phyloP scores from a whole-genome alignment of 768 basidiomycete species.

The Cystobasidium tubakii region DNA sequence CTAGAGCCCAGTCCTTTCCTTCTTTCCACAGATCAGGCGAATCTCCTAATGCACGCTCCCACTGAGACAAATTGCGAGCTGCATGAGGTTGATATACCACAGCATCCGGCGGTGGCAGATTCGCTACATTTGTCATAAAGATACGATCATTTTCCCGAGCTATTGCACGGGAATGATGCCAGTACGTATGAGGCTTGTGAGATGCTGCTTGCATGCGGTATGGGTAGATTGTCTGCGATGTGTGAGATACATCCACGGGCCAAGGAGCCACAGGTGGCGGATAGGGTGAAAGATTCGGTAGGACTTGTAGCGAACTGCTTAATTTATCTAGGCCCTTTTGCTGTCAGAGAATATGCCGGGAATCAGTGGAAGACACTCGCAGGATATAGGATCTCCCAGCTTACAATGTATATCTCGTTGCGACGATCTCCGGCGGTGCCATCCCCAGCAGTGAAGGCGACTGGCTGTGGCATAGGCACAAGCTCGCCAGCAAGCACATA shows the following conservation, averaged over 20 bases:
- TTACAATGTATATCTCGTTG: constrained; percentile 43
- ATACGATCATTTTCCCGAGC: constrained; percentile 34
- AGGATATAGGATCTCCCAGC: too few species aligned
- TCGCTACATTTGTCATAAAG: constrained; percentile 43
- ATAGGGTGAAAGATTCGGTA: background rate
- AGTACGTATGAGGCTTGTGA: constrained; percentile 33
- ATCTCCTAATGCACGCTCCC: constrained; percentile 36
- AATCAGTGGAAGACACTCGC: too few species aligned
- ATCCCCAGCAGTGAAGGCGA: constrained; percentile 37
- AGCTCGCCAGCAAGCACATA: constrained; percentile 35
- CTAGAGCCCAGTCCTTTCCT: constrained; percentile 26
- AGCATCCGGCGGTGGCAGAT: constrained; percentile 39
- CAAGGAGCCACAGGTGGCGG: background rate
- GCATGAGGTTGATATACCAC: constrained; percentile 21
- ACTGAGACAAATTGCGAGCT: background rate
- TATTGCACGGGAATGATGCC: constrained; percentile 38
- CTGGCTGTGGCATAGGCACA: constrained; percentile 20
- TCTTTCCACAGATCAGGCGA: constrained; percentile 28
- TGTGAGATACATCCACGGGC: constrained; percentile 18
- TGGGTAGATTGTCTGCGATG: background rate
- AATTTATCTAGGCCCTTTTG: constrained; percentile 31
- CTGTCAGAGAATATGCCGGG: background rate
- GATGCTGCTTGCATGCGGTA: constrained; percentile 9
- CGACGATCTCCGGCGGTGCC: constrained; percentile 30
- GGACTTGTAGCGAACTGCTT: background rate